phyloP scores from a whole-genome alignment of 1,139 yeast species.

The Debaryomyces sp. region DNA sequence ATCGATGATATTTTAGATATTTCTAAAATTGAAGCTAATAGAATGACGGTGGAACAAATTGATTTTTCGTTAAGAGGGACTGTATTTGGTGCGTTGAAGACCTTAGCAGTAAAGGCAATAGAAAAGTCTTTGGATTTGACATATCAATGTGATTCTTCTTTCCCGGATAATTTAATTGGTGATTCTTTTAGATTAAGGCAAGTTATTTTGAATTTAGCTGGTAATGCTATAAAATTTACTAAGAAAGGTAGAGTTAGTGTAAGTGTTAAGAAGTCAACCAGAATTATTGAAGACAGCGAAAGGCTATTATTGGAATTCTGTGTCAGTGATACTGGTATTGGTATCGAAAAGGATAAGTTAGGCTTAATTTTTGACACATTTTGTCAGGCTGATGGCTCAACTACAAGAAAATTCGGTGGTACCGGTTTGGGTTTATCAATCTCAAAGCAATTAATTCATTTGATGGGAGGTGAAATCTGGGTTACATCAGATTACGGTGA shows the following conservation, averaged over 20 bases:
- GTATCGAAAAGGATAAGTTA: slow-evolving; percentile 79
- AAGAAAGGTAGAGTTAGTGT: slow-evolving; percentile 76
- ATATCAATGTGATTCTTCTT: slow-evolving; percentile 80
- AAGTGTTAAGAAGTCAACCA: slow-evolving; percentile 55
- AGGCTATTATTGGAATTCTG: slow-evolving; percentile 77
- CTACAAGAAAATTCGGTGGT: slow-evolving; percentile 90
- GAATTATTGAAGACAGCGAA: slow-evolving; percentile 47
- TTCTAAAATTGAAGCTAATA: slow-evolving; percentile 87
- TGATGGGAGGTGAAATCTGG: slow-evolving; percentile 94
- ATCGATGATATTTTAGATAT: slow-evolving; percentile 90
- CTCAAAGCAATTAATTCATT: slow-evolving; percentile 80
- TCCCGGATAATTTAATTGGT: slow-evolving; percentile 85
- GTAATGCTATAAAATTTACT: slow-evolving; percentile 87
- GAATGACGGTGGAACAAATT: slow-evolving; percentile 89
- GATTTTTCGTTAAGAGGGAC: slow-evolving; percentile 85
- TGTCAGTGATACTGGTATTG: slow-evolving; percentile 88
- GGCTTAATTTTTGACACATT: slow-evolving; percentile 86
- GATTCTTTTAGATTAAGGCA: slow-evolving; percentile 86
- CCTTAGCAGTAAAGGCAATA: slow-evolving; percentile 84
- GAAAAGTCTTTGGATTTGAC: slow-evolving; percentile 80
- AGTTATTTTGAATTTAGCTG: slow-evolving; percentile 80
- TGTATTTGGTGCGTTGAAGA: slow-evolving; percentile 84
- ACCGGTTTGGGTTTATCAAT: slow-evolving; percentile 86
- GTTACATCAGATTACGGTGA: slow-evolving; percentile 79
- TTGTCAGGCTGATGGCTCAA: slow-evolving; percentile 92